These are phyloP conservation scores for Dictyostelium citrinum DNA, from an alignment of 78 protist species.

Conservation along the genomic window DNA sequence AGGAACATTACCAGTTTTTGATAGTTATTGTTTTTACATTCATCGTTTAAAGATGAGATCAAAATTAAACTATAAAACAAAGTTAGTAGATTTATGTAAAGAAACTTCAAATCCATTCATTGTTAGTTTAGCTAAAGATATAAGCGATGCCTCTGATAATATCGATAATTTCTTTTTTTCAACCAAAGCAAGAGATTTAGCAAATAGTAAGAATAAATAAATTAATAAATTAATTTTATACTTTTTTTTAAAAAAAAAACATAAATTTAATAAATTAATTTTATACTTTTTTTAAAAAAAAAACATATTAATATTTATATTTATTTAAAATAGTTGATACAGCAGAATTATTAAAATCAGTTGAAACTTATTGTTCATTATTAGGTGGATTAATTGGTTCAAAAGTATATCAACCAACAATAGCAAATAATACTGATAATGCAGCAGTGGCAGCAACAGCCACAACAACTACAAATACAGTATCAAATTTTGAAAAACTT, in stretches of 20 bases:
- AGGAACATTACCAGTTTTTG: slow-evolving; percentile 31
- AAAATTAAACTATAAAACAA: not conserved
- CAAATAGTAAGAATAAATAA: not conserved
- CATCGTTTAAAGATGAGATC: slow-evolving; percentile 60
- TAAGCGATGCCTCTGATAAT: slow-evolving; percentile 16
- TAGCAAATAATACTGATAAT: not conserved
- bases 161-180: slow-evolving; percentile 2
- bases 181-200: slow-evolving; percentile 39
- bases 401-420: not conserved
- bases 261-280: no score
- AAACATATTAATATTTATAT: no score
- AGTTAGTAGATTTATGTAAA: slow-evolving; percentile 3
- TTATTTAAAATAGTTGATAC: slow-evolving; percentile 28
- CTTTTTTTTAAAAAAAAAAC: no score
- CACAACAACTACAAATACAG: not conserved
- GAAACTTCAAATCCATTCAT: slow-evolving; percentile 17
- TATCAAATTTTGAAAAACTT: not conserved
- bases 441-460: not conserved
- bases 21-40: slow-evolving; percentile 36
- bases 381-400: slow-evolving; percentile 55
- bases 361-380: slow-evolving; percentile 10
- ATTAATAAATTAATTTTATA: no score
- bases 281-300: no score
- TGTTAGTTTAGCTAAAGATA: slow-evolving; percentile 30
- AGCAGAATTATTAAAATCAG: slow-evolving; percentile 9